A percentile compares a stretch with the other conserved stretches of the same genome.
Evolutionary conservation across 495 filamentous ascomycete species (phyloP).

Genomic region (Tuber calosporum): DNA sequence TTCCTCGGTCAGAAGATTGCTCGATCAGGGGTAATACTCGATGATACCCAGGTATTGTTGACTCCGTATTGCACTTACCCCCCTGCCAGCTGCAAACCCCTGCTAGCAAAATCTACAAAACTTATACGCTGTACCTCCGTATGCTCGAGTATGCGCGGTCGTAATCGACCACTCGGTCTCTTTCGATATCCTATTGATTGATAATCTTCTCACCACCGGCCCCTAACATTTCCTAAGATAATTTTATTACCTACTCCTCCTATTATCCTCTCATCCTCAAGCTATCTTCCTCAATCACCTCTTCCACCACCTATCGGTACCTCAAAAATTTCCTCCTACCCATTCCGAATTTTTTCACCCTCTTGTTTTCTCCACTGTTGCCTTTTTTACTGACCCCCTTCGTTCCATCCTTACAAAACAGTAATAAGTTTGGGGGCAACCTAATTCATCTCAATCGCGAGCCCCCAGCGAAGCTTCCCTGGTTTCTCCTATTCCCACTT

Average conservation of each 20-base stretch:
- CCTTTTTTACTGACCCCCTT: conserved; percentile 12
- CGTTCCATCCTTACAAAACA: conserved; percentile 21
- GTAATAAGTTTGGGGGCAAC: conserved; percentile 7
- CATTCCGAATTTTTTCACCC: conserved; percentile 6
- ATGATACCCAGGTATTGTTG: too few species aligned
- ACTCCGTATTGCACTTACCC: too few species aligned
- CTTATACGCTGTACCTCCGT: too few species aligned
- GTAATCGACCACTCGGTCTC: too few species aligned
- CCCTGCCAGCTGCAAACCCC: too few species aligned
- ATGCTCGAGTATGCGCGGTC: conserved; percentile 44
- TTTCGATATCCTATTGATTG: too few species aligned
- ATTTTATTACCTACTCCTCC: conserved; percentile 8
- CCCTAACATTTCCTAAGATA: too few species aligned
- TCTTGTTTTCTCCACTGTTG: conserved; percentile 6
- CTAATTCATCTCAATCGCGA: not conserved
- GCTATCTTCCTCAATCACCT: conserved; percentile 37
- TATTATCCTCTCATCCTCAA: conserved; percentile 30
- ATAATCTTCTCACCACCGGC: conserved; percentile 8
- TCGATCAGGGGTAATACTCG: too few species aligned
- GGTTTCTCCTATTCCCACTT: conserved; percentile 3
- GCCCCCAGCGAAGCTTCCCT: conserved; percentile 9
- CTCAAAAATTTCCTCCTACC: too few species aligned
- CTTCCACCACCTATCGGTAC: conserved; percentile 17
- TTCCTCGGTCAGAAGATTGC: too few species aligned
- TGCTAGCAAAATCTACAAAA: too few species aligned